phyloP scores from a whole-genome alignment of 495 filamentous ascomycete genomes.

The Hypoxylon subgilvum region DNA sequence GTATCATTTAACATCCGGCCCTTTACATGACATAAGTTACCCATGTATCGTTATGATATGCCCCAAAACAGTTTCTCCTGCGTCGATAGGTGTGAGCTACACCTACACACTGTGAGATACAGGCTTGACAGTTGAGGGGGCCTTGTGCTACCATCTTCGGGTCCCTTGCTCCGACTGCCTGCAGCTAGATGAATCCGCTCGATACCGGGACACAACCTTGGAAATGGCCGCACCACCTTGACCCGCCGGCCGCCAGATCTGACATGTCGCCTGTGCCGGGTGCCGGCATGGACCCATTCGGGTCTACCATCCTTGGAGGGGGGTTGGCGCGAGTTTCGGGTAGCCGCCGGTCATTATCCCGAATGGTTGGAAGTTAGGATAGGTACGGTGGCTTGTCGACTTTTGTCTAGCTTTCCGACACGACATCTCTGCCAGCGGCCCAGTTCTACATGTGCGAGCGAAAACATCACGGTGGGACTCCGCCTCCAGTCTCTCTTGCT shows the following conservation, averaged over 20 bases:
- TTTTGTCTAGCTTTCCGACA: constrained; percentile 20
- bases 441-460: too few relatives aligned
- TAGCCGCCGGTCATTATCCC: constrained; percentile 25
- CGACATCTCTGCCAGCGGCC: background rate
- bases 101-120: background rate
- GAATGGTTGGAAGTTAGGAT: constrained; percentile 6
- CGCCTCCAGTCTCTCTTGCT: background rate
- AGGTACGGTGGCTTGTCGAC: background rate
- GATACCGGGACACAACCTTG: constrained; percentile 27
- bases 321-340: constrained; percentile 21
- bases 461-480: background rate
- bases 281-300: constrained; percentile 28
- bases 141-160: constrained; percentile 6
- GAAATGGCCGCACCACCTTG: constrained; percentile 12
- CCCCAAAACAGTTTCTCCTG: too few relatives aligned
- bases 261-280: constrained; percentile 34
- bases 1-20: background rate
- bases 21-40: too few relatives aligned
- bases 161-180: constrained; percentile 1
- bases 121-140: too few relatives aligned
- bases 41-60: too few relatives aligned
- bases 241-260: constrained; percentile 29
- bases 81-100: constrained; percentile 4
- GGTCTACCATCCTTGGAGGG: constrained; percentile 9
- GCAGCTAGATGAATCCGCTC: constrained; percentile 10